These are phyloP conservation scores for Cyanodermella asteris DNA, from an alignment of 2,329 filamentous ascomycete genomes.

Conservation along the genomic window DNA sequence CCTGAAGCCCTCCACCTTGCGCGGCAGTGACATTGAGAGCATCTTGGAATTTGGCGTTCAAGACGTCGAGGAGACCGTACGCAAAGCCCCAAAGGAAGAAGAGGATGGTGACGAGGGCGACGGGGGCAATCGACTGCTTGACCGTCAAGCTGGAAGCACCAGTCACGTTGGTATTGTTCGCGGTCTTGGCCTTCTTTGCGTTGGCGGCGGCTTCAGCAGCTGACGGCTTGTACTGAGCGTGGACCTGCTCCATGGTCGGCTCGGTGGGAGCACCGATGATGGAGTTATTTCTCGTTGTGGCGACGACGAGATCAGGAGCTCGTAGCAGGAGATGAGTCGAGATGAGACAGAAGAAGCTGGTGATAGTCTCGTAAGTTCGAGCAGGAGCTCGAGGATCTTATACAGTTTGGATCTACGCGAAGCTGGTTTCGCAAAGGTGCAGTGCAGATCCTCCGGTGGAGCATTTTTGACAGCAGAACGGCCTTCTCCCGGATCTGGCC, in stretches of 20 bases:
- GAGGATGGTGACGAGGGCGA: slow-evolving; percentile 41
- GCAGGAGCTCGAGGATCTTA: too few species aligned
- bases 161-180: slow-evolving; percentile 24
- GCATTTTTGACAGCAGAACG: too few species aligned
- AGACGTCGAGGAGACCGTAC: slow-evolving; percentile 34
- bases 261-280: slow-evolving; percentile 1
- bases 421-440: too few species aligned
- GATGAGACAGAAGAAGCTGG: too few species aligned
- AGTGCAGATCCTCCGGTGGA: too few species aligned
- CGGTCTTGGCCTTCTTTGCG: slow-evolving; percentile 4
- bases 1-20: slow-evolving; percentile 24
- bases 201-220: slow-evolving; percentile 4
- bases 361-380: too few species aligned
- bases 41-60: slow-evolving; percentile 25
- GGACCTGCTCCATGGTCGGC: slow-evolving; percentile 3
- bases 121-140: slow-evolving; percentile 42
- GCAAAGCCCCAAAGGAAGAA: slow-evolving; percentile 44
- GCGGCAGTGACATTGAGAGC: slow-evolving; percentile 21
- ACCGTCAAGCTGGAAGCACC: slow-evolving; percentile 41
- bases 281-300: not conserved
- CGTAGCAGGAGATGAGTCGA: too few species aligned
- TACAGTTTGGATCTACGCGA: too few species aligned
- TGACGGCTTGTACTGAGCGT: slow-evolving; percentile 1
- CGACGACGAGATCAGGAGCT: too few species aligned
- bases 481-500: too few species aligned